Conservation (phyloP, 2,329 filamentous ascomycete species). For the Juglanconis oblonga region DNA sequence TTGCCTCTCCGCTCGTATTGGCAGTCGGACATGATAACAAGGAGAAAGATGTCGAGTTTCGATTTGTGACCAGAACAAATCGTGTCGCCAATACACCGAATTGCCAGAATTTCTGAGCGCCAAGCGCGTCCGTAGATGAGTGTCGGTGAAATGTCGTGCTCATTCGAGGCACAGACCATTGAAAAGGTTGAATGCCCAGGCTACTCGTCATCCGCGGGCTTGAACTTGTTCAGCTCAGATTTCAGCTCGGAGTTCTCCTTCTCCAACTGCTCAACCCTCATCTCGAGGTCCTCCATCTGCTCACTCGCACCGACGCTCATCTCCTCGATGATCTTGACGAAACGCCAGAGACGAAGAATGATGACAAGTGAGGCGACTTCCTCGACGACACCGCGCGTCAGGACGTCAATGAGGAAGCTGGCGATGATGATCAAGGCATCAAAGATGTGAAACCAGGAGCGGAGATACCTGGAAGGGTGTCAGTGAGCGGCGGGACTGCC, state of each 20-base stretch:
- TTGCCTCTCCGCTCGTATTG: constrained; percentile 13
- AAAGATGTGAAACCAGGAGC: constrained; percentile 59
- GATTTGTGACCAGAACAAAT: no score
- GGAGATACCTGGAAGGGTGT: constrained; percentile 46
- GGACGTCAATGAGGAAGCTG: constrained; percentile 60
- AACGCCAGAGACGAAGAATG: constrained; percentile 63
- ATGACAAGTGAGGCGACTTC: constrained; percentile 66
- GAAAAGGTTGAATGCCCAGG: neutral
- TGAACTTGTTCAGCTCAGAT: constrained; percentile 16
- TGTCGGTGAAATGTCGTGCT: no score
- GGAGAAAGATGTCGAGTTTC: no score
- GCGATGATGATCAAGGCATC: constrained; percentile 61
- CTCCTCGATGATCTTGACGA: constrained; percentile 71
- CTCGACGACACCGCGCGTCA: constrained; percentile 57
- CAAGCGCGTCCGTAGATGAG: no score
- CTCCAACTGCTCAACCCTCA: constrained; percentile 49
- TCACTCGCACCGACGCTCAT: constrained; percentile 61
- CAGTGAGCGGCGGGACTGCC: neutral
- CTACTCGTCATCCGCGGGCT: neutral
- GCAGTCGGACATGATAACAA: neutral
- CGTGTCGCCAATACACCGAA: no score
- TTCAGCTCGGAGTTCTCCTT: constrained; percentile 39
- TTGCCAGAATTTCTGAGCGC: no score
- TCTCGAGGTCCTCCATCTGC: constrained; percentile 56
- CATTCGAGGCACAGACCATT: neutral